These are phyloP conservation scores for Didymella sp. DNA, from an alignment of 2,329 filamentous ascomycete species.

Conservation along the genomic window DNA sequence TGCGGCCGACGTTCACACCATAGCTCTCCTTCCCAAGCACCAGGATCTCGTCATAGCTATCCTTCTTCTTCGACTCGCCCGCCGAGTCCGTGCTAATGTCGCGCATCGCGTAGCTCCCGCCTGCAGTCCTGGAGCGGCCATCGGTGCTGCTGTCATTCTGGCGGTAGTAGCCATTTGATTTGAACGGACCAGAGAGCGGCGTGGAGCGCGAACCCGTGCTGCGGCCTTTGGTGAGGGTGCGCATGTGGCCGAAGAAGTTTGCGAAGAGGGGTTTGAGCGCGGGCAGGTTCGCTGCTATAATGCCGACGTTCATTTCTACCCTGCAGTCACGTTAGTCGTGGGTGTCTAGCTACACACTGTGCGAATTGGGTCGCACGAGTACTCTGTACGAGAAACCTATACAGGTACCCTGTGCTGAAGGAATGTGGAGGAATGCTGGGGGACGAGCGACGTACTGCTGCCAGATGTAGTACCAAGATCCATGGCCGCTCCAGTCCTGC, in stretches of 20 bases:
- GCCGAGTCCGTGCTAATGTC: neutral
- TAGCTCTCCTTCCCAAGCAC: neutral
- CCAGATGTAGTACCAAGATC: slow-evolving; percentile 39
- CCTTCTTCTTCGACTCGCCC: neutral
- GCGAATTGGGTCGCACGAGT: too few species aligned
- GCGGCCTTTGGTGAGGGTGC: slow-evolving; percentile 30
- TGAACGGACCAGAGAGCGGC: neutral
- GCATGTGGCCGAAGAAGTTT: slow-evolving; percentile 31
- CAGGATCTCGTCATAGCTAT: neutral
- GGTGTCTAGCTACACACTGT: too few species aligned
- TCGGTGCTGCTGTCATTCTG: neutral
- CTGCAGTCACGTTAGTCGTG: slow-evolving; percentile 7
- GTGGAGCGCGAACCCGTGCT: slow-evolving; percentile 14
- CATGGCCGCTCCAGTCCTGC: slow-evolving; percentile 34
- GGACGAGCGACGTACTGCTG: slow-evolving; percentile 25
- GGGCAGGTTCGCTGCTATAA: slow-evolving; percentile 40
- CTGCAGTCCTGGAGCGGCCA: neutral
- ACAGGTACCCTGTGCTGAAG: too few species aligned
- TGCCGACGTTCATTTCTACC: slow-evolving; percentile 44
- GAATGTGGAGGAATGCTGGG: too few species aligned
- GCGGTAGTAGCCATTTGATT: neutral
- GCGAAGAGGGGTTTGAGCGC: slow-evolving; percentile 40
- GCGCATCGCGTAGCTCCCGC: neutral
- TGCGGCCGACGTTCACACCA: slow-evolving; percentile 13
- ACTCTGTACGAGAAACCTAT: too few species aligned